Evolutionary conservation across 106 monocot species (phyloP), one percentile per base, ranked within the genome.

Genomic region (Apostasia ramifera): DNA sequence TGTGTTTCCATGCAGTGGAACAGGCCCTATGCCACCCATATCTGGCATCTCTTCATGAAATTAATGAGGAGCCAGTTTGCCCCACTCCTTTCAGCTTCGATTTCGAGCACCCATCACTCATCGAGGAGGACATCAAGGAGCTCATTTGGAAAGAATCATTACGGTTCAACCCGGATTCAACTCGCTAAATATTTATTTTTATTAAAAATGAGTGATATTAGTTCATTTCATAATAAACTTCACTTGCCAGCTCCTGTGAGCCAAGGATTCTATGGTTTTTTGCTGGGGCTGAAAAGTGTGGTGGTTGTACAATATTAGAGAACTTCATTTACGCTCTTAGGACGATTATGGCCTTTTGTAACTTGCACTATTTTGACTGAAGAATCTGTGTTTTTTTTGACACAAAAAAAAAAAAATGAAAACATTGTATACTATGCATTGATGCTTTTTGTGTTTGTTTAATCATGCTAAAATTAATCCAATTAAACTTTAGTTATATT

Each of bases 101-200:
- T 76, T 93, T 93, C 70, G 93, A 93, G 82, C 86, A 89, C 57
- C 86, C 89, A 51, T 86, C 89, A 11, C 82, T 89, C 51, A 86
- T 82, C 10, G 93, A 93, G 74, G 93, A 89, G 63, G 76, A 93
- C 68, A 89, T 93, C 74, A 93, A 84, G 66, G 93, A 93, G 68
- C 82, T 86, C 51, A 86, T 93, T 13, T 93, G 84, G 89, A 89
- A 70, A 64, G 93, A 93, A 73, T 73, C 86, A 57, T 66, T 89
- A 59, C 75, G 53, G n/a, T 89, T 84, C 78, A 86, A 89, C 68
- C 89, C 93, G 7, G 89, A 83, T 46, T 83, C 79, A 63, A 39
- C 56, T 0, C 63, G 66, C 59, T 85, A 65, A 48, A 65, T 46
- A 14, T 60, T 60, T 47, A 14, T 46, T 14, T 6, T 13, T 15